These are phyloP conservation scores for Coprinellus micaceus DNA, from an alignment of 768 basidiomycete genomes.

Conservation along the genomic window DNA sequence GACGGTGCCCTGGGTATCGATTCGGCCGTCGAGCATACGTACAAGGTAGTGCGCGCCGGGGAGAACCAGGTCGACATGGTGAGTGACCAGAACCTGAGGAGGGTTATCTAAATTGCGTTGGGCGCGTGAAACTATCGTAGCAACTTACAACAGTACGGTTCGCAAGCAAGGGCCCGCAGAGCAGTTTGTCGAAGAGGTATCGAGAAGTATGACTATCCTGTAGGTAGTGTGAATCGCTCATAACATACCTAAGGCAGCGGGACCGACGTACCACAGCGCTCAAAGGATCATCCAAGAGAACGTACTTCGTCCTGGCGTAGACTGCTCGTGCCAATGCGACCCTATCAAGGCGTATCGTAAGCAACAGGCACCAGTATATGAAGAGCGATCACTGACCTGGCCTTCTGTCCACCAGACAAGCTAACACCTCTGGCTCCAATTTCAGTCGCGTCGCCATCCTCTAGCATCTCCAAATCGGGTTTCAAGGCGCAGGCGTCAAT, in stretches of 20 bases:
- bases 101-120: background rate
- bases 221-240: background rate
- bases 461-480: conserved; percentile 78
- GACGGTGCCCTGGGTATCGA: conserved; percentile 70
- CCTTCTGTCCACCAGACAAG: conserved; percentile 81
- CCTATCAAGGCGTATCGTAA: conserved; percentile 28
- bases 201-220: conserved; percentile 34
- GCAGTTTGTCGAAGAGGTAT: conserved; percentile 28
- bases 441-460: conserved; percentile 84
- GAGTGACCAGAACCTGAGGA: conserved; percentile 65
- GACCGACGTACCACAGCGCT: conserved; percentile 61
- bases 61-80: conserved; percentile 80
- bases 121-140: too few species aligned
- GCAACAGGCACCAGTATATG: background rate
- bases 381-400: conserved; percentile 40
- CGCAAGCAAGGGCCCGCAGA: conserved; percentile 29
- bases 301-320: conserved; percentile 65
- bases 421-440: conserved; percentile 79
- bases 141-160: conserved; percentile 30
- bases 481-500: conserved; percentile 81
- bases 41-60: conserved; percentile 71
- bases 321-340: conserved; percentile 82
- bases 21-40: conserved; percentile 77
- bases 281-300: conserved; percentile 78
- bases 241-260: background rate